These are phyloP conservation scores for Phytophthora colocasiae DNA, from an alignment of 352 stramenopile genomes.

Conservation along the genomic window DNA sequence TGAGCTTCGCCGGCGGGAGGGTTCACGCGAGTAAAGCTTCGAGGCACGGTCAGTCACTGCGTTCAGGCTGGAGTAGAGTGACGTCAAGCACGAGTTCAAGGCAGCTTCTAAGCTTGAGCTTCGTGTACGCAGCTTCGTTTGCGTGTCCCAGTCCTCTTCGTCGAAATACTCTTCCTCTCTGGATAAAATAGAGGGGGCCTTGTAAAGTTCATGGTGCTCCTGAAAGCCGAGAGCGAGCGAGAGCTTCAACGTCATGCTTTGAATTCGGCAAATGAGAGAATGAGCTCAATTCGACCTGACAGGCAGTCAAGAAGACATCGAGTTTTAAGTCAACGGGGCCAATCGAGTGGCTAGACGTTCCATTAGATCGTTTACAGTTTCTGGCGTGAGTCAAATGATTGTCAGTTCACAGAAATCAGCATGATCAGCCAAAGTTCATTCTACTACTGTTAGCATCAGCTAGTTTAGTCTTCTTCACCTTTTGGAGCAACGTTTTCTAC, in stretches of 20 bases:
- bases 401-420: conserved; percentile 17
- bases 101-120: conserved; percentile 15
- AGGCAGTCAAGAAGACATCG: conserved; percentile 9
- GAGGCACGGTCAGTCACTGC: conserved; percentile 2
- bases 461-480: no score
- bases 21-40: conserved; percentile 2
- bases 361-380: conserved; percentile 22
- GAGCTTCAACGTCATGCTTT: conserved; percentile 14
- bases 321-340: conserved; percentile 18
- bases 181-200: conserved; percentile 17
- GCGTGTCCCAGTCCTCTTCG: conserved; percentile 23
- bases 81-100: conserved; percentile 17
- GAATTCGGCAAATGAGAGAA: conserved; percentile 5
- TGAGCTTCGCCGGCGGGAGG: conserved; percentile 5
- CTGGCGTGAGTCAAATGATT: conserved; percentile 10
- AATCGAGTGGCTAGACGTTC: conserved; percentile 15
- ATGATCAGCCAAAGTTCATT: background rate
- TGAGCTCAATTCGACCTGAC: conserved; percentile 7
- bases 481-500: conserved; percentile 3
- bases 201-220: conserved; percentile 15
- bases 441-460: no score
- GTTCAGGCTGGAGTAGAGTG: conserved; percentile 19
- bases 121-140: conserved; percentile 8
- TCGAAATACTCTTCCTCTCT: conserved; percentile 14
- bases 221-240: conserved; percentile 15